Base-by-base conservation (phyloP, 1,284 basidiomycete species). In the Microbotryum intermedium region DNA sequence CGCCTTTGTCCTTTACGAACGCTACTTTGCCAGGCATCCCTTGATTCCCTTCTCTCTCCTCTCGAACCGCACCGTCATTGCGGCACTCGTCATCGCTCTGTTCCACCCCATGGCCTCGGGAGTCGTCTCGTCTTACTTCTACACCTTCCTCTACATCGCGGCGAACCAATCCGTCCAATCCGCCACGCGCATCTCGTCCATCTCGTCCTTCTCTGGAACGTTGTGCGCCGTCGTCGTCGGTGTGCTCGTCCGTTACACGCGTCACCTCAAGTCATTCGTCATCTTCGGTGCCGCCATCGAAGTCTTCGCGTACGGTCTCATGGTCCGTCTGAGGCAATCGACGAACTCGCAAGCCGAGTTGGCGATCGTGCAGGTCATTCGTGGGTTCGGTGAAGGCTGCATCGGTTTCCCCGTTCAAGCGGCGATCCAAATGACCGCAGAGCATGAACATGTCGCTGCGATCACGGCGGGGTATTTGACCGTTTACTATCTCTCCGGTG, bases 401-500 rank as follows among this genome's bases (percentile, higher is more conserved):
- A 72, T 75, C 59, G 61, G 64, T 4, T 76, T 72, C 69, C 74
- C 75, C 0, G 64, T 68, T 9, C 74, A 74, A 57, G 73, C 72
- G 0, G 61, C 70, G 6, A 72, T 76, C 47, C 75, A 76, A 53
- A 66, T 72, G 7, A 70, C 69, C 6, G 63, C 70, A 8, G 71
- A 69, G 58, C 74, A 74, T 61, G 72, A 75, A 61, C 65, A 76
- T 55, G 66, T 75, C 30, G 74, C 64, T 16, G 66, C 71, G 7
- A 71, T 75, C 53, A 75, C 73, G 6, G 73, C 74, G 5, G 69
- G 66, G 6, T 74, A 69, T 58, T 55, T 74, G 2, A 68, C 72
- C 8, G 60, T 76, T 26, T 75, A 71, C 67, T 76, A 76, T 69
- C 64, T 76, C n/a, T 58, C 72, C 0, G 68, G 70, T 20, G 76